Evolutionary conservation across 2,329 filamentous ascomycete species (phyloP).

Genomic region (Lachnellula willkommii): DNA sequence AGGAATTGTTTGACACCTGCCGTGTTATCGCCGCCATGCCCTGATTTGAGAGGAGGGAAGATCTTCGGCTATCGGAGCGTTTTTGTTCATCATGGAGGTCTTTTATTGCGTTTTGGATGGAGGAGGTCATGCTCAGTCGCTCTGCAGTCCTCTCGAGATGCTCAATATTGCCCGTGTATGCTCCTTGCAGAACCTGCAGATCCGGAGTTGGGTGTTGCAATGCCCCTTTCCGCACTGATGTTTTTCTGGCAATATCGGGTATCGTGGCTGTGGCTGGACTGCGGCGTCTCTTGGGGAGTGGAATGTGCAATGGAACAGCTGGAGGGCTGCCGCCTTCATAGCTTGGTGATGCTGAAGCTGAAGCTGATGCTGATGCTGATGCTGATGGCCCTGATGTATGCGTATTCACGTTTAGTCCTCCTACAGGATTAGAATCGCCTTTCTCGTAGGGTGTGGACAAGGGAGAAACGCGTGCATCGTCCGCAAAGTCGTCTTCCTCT

Average conservation of each 20-base stretch:
- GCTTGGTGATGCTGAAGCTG: conserved; percentile 4
- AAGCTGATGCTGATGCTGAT: background rate
- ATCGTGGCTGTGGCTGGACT: conserved; percentile 13
- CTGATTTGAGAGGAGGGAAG: conserved; percentile 52
- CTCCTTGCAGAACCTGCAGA: conserved; percentile 54
- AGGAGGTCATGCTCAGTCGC: conserved; percentile 64
- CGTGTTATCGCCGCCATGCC: conserved; percentile 30
- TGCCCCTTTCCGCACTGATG: conserved; percentile 24
- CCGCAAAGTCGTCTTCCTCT: conserved; percentile 16
- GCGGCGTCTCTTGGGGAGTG: conserved; percentile 14
- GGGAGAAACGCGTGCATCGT: conserved; percentile 9
- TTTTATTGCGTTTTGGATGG: conserved; percentile 72
- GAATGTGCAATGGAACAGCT: conserved; percentile 12
- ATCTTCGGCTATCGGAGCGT: conserved; percentile 61
- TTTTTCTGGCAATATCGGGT: background rate
- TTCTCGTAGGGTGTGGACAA: background rate
- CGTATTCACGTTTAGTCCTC: background rate
- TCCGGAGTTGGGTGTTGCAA: conserved; percentile 58
- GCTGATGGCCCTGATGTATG: background rate
- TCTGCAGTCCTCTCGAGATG: conserved; percentile 72
- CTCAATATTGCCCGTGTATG: conserved; percentile 62
- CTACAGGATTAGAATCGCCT: no score
- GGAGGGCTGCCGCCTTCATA: background rate
- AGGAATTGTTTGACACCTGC: conserved; percentile 46
- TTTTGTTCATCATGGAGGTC: conserved; percentile 68